Evolutionary conservation across 108 stramenopile genomes (phyloP).

Genomic region (Skeletonema menzelii): DNA sequence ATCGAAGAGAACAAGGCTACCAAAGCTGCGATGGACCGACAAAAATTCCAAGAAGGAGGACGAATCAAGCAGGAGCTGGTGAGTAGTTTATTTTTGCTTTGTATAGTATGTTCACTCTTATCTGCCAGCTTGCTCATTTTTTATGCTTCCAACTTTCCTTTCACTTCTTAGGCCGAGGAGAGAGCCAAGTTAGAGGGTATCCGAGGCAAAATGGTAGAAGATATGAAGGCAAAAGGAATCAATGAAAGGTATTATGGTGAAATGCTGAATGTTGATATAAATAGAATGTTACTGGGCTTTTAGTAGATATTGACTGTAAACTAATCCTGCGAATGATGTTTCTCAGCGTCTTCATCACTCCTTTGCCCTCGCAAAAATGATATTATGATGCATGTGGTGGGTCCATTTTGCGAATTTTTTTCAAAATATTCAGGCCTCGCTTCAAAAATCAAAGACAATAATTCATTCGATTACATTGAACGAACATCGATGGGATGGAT

Average conservation of each 20-base stretch:
- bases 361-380: too few relatives aligned
- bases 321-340: too few relatives aligned
- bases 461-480: too few relatives aligned
- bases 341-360: too few relatives aligned
- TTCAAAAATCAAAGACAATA: too few relatives aligned
- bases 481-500: background rate
- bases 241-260: conserved; percentile 59
- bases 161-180: conserved; percentile 27
- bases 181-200: conserved; percentile 54
- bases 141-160: background rate
- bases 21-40: conserved; percentile 31
- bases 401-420: too few relatives aligned
- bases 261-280: conserved; percentile 25
- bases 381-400: too few relatives aligned
- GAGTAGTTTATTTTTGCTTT: conserved; percentile 1
- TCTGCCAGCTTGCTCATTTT: background rate
- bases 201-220: conserved; percentile 55
- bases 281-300: background rate
- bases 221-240: conserved; percentile 55
- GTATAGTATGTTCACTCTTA: background rate
- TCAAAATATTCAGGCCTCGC: too few relatives aligned
- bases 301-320: too few relatives aligned
- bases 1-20: conserved; percentile 59
- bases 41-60: conserved; percentile 57
- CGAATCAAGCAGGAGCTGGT: conserved; percentile 47